Base-by-base conservation (phyloP, 495 filamentous ascomycete species). In the Aspergillus mulundensis region DNA sequence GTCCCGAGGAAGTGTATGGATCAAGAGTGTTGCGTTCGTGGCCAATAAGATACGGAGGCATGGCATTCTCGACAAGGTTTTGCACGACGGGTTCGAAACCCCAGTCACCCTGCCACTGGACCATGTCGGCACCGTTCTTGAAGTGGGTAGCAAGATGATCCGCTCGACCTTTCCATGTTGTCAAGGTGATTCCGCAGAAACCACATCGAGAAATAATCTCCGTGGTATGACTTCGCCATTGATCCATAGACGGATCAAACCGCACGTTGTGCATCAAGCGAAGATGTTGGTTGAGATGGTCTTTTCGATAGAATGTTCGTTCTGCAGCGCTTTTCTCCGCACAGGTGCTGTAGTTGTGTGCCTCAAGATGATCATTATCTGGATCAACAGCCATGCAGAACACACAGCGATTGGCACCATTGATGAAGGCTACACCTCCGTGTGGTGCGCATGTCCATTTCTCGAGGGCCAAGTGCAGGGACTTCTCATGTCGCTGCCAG, bases 401-500 rank as follows among this genome's bases (percentile, higher is more conserved):
- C 36, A 87, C 85, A 64, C 90, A 95, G 48, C 69, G 65, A 43
- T 70, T 67, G 48, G 66, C 67, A 40, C 70, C 71, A 45, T 75
- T 64, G n/a, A 73, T 55, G 42, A 68, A 61, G 3, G 65, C 65
- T 20, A 81, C 81, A 14, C 75, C 73, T 16, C 75, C 75, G 11
- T 68, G 59, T 20, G 88, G 88, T 39, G 85, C 83, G 68, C 90
- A 95, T n/a, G 87, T 86, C 90, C 90, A 95, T 59, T 88, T 87
- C 61, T 95, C 90, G 2, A 95, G 78, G 21, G 84, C 86, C 34
- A 95, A 65, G 67, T 95, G 90, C 49, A 93, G 74, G 8, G 88
- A 90, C 64, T 93, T 95, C 67, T 95, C 90, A 70, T 95, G 90
- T 38, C 90, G 81, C 64, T 91, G 87, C 90, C 90, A 95, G 70